These are phyloP conservation scores for Diplogelasinospora grovesii DNA, from an alignment of 495 filamentous ascomycete species.

Conservation along the genomic window DNA sequence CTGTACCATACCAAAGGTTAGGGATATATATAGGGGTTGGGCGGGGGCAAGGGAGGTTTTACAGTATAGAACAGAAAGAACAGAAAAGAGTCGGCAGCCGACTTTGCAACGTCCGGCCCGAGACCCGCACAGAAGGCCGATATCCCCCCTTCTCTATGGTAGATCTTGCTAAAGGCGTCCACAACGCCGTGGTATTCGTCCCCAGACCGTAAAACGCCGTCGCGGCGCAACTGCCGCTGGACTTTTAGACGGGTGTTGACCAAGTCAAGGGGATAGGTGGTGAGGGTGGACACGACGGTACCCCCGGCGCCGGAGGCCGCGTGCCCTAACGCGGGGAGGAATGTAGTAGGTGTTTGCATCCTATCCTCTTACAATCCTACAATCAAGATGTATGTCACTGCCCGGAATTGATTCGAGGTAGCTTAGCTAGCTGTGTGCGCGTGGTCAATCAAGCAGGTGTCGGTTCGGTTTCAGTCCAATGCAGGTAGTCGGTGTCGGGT, in stretches of 20 bases:
- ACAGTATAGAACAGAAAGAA: conserved; percentile 77
- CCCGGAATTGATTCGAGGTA: no score
- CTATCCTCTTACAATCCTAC: no score
- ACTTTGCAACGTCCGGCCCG: conserved; percentile 64
- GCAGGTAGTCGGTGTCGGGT: no score
- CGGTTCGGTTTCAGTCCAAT: no score
- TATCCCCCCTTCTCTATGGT: conserved; percentile 60
- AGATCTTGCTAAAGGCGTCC: conserved; percentile 69
- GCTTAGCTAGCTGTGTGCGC: no score
- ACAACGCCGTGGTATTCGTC: conserved; percentile 51
- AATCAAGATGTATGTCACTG: no score
- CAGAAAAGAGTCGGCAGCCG: conserved; percentile 68
- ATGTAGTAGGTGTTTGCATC: no score
- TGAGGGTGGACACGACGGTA: conserved; percentile 70
- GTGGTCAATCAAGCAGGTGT: no score
- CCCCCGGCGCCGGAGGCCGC: conserved; percentile 75
- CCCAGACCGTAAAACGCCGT: conserved; percentile 24
- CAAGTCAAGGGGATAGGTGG: conserved; percentile 79
- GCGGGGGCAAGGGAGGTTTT: conserved; percentile 33
- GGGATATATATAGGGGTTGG: neutral
- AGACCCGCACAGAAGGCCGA: conserved; percentile 70
- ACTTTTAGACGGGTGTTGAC: conserved; percentile 80
- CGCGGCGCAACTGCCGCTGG: conserved; percentile 54
- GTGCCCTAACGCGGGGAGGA: conserved; percentile 82
- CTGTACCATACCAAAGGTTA: conserved; percentile 2